These are phyloP conservation scores for Nymphaea colorata DNA, from an alignment of 164 flowering plant genomes.

Conservation along the genomic window DNA sequence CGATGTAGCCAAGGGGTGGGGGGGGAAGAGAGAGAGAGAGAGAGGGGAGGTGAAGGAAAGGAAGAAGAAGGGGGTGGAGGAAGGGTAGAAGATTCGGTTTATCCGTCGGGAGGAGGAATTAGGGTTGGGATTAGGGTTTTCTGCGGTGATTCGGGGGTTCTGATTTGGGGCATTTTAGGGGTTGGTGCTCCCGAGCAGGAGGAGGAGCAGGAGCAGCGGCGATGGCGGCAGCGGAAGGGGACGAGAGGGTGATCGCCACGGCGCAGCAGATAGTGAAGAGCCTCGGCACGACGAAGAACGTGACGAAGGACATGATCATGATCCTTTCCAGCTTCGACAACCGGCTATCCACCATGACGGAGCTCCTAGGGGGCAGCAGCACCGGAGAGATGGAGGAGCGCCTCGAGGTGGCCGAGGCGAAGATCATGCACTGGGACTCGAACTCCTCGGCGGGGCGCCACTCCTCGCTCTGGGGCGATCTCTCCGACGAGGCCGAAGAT, in stretches of 20 bases:
- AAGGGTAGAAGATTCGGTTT: too few species aligned
- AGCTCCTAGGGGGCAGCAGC: slow-evolving; percentile 12
- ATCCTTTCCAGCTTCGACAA: slow-evolving; percentile 52
- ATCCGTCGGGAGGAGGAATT: too few species aligned
- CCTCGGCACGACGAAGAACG: slow-evolving; percentile 34
- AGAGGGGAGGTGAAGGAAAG: too few species aligned
- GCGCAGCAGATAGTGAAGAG: slow-evolving; percentile 55
- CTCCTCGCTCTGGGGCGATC: slow-evolving; percentile 25
- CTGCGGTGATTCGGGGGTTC: too few species aligned
- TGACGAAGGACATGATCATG: slow-evolving; percentile 53
- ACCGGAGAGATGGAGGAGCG: slow-evolving; percentile 5
- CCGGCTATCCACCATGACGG: slow-evolving; percentile 25
- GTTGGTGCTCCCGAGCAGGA: too few species aligned
- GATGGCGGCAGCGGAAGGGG: slow-evolving; percentile 26
- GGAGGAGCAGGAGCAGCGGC: neutral
- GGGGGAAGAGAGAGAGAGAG: too few species aligned
- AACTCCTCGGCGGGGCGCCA: slow-evolving; percentile 1
- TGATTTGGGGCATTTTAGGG: too few species aligned
- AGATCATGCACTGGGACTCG: slow-evolving; percentile 24
- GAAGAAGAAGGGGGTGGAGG: too few species aligned
- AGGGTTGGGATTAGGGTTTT: too few species aligned
- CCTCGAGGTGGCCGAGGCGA: slow-evolving; percentile 29
- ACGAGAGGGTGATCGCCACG: slow-evolving; percentile 50
- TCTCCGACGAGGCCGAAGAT: slow-evolving; percentile 23
- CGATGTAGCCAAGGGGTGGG: too few species aligned